Evolutionary conservation across 768 basidiomycete genomes (phyloP), one percentile per base, ranked within the genome.

Genomic region (Cystofilobasidium capitatum): DNA sequence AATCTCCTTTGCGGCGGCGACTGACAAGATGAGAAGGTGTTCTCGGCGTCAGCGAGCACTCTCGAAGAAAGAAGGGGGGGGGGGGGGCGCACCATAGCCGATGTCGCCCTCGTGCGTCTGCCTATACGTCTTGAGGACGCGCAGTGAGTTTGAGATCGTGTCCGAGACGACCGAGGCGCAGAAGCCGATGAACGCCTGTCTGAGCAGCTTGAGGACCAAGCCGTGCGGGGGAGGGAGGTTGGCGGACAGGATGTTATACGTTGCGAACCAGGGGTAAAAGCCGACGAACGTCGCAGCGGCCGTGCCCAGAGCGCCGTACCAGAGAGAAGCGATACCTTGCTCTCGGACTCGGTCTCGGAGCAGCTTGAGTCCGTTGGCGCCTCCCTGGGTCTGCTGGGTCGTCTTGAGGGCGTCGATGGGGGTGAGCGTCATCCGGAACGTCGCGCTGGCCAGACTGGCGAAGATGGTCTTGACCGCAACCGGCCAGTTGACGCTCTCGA

Each of bases 251-350:
- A 80, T 88, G 76, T 93, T 93, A 81, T 93, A 93, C 3, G 74
- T 77, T 16, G 79, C 82, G 73, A 89, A 90, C 65, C 65, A 66
- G 29, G 90, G 90, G 71, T 89, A 96, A 77, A 91, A 83, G 0
- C 93, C 93, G 14, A 91, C 91, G 71, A 96, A 92, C 0, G 91
- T 94, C 2, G 92, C 93, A 7, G 86, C 91, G 1, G 90, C 91
- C 2, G 91, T 96, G 0, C 91, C 94, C 33, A 91, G 68, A 0
- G 92, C 91, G 17, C 92, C 92, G 71, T 89, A 93, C 89, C 89
- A 96, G 29, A 96, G 75, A 20, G 86, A 83, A 36, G 82, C 82
- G 22, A 94, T 76, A 13, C 92, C 92, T 71, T 90, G 86, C 69
- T 76, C 82, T 74, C 82, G 85, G 71, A 91, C 81, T 71, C 93